A percentile compares a stretch with the other conserved stretches of the same genome.
Conservation (phyloP, 106 monocot species). For the Vanilla planifolia region DNA sequence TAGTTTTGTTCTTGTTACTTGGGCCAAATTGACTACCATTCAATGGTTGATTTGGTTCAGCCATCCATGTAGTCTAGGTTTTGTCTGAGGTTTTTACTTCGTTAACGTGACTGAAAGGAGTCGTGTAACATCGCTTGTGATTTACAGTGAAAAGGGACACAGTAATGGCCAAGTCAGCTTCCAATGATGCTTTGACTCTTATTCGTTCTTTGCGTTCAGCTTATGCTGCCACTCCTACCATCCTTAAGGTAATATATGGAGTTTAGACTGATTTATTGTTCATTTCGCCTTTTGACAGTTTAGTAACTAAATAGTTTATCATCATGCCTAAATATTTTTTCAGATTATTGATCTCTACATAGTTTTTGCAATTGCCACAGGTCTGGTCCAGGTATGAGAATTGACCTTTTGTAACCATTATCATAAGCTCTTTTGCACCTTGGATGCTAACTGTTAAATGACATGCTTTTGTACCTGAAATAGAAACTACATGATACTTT, state of each 20-base stretch:
- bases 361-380: constrained; percentile 59
- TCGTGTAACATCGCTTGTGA: no score
- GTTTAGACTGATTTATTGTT: neutral
- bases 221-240: constrained; percentile 79
- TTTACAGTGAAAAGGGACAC: no score
- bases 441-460: no score
- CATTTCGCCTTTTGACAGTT: neutral
- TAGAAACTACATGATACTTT: no score
- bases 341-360: constrained; percentile 97
- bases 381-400: constrained; percentile 64
- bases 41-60: no score
- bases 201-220: constrained; percentile 69
- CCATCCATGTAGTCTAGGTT: no score
- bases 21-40: no score
- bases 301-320: neutral
- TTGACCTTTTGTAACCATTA: neutral
- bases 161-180: constrained; percentile 58
- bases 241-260: constrained; percentile 56
- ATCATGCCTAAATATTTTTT: constrained; percentile 1
- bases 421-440: no score
- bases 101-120: no score
- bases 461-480: no score
- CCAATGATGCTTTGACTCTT: constrained; percentile 63
- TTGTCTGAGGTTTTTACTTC: no score
- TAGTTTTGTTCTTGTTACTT: no score